Evolutionary conservation across 2,329 filamentous ascomycete species (phyloP).

Genomic region (Aspergillus fumigatus): DNA sequence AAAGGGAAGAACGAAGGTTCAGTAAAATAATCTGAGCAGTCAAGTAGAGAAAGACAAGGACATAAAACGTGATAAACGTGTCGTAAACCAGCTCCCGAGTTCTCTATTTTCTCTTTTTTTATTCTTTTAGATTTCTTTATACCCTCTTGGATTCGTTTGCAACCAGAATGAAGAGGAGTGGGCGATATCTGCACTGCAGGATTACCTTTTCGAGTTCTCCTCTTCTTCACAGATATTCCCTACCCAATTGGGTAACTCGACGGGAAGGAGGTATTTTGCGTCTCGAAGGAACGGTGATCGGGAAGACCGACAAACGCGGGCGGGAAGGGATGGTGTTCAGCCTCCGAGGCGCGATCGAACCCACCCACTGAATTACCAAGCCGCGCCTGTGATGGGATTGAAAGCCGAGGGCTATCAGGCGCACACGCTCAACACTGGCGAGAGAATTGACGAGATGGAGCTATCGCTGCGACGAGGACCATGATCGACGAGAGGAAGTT

Average conservation of each 20-base stretch:
- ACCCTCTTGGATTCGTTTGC: slow-evolving; percentile 10
- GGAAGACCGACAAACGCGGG: slow-evolving; percentile 19
- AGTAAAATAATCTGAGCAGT: not conserved
- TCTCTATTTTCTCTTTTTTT: slow-evolving; percentile 4
- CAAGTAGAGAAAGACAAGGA: not conserved
- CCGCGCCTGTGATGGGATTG: slow-evolving; percentile 4
- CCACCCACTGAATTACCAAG: slow-evolving; percentile 13
- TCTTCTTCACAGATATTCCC: slow-evolving; percentile 18
- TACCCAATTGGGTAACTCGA: slow-evolving; percentile 19
- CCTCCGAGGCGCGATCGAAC: slow-evolving; percentile 18
- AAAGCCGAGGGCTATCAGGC: not conserved
- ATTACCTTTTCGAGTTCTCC: slow-evolving; percentile 17
- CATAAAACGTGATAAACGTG: not conserved
- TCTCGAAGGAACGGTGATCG: slow-evolving; percentile 20
- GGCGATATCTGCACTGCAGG: not conserved
- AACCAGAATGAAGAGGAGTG: not conserved
- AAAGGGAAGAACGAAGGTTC: too few relatives aligned
- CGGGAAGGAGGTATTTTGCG: slow-evolving; percentile 11
- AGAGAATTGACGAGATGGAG: slow-evolving; percentile 18
- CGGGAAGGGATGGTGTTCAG: slow-evolving; percentile 13
- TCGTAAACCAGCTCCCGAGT: not conserved
- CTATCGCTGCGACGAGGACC: slow-evolving; percentile 14
- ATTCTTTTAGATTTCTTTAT: slow-evolving; percentile 9
- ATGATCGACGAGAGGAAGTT: slow-evolving; percentile 19
- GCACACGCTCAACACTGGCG: slow-evolving; percentile 18